Evolutionary conservation across 75 land plant species (phyloP).

Genomic region (Picea glauca): DNA sequence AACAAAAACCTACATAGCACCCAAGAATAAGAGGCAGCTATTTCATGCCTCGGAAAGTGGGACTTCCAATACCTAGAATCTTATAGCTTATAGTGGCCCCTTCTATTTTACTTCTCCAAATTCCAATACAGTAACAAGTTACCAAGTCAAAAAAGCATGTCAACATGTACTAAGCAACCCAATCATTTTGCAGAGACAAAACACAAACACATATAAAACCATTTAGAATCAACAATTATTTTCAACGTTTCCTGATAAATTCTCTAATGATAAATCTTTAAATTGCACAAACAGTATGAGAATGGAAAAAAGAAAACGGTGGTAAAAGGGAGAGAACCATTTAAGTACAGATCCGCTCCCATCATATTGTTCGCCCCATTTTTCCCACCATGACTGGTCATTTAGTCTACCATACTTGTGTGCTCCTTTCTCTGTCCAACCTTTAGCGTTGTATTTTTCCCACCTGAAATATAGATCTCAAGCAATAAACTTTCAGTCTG

Average conservation of each 20-base stretch:
- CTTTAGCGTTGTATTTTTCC: slow-evolving; percentile 98
- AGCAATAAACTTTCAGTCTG: not conserved
- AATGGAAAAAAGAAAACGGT: not conserved
- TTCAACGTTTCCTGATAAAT: not conserved
- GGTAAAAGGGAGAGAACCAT: slow-evolving; percentile 48
- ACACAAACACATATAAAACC: too few species aligned
- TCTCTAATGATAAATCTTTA: not conserved
- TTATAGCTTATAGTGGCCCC: too few species aligned
- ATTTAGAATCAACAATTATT: too few species aligned
- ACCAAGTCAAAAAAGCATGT: too few species aligned
- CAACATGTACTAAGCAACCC: too few species aligned
- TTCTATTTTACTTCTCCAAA: too few species aligned
- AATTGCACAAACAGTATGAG: not conserved
- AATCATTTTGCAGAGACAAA: too few species aligned
- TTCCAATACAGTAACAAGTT: too few species aligned
- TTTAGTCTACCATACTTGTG: slow-evolving; percentile 93
- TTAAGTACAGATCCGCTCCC: slow-evolving; percentile 92
- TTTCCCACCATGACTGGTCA: slow-evolving; percentile 99
- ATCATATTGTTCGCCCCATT: slow-evolving; percentile 97
- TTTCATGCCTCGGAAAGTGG: too few species aligned
- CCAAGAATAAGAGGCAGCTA: too few species aligned
- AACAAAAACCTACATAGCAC: too few species aligned
- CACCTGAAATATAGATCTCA: slow-evolving; percentile 53
- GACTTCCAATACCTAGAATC: too few species aligned
- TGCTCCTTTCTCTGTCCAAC: slow-evolving; percentile 98